A percentile compares a stretch with the other conserved stretches of the same genome.
Conservation (phyloP, 2,329 filamentous ascomycete genomes). For the Cercospora sp. region DNA sequence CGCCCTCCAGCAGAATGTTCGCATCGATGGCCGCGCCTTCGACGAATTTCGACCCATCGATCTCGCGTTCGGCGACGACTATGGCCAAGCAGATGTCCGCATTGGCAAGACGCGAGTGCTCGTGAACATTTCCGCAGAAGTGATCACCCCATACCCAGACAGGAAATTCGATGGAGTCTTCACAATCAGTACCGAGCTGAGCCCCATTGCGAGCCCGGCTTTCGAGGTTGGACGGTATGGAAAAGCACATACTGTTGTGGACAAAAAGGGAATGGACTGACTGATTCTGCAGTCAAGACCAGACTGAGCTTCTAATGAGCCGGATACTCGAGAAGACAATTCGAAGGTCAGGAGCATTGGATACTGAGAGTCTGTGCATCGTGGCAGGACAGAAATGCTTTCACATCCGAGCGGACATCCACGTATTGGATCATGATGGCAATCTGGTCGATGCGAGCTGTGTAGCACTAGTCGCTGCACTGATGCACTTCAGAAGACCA, state of each 20-base stretch:
- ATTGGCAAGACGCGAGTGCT: constrained; percentile 90
- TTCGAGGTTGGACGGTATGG: constrained; percentile 76
- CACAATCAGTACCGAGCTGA: constrained; percentile 86
- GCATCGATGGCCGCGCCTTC: constrained; percentile 78
- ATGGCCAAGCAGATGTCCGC: constrained; percentile 82
- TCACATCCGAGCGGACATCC: constrained; percentile 85
- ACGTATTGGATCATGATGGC: constrained; percentile 87
- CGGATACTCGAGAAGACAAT: constrained; percentile 91
- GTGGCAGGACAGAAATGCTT: constrained; percentile 89
- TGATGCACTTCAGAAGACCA: constrained; percentile 87
- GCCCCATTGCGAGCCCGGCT: constrained; percentile 85
- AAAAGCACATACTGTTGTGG: constrained; percentile 30
- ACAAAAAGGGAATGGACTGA: constrained; percentile 54
- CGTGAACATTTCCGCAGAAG: constrained; percentile 82
- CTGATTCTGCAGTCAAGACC: constrained; percentile 55
- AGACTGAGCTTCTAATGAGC: constrained; percentile 76
- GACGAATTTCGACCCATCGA: constrained; percentile 77
- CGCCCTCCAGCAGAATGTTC: constrained; percentile 75
- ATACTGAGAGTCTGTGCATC: constrained; percentile 94
- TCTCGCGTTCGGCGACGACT: constrained; percentile 83
- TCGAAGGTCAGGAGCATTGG: constrained; percentile 84
- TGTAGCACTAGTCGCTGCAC: constrained; percentile 79
- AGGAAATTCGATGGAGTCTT: constrained; percentile 95
- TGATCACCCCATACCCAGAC: constrained; percentile 80
- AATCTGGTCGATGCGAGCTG: constrained; percentile 85